phyloP scores from a whole-genome alignment of 495 filamentous ascomycete genomes.

The Thermochaetoides thermophila region DNA sequence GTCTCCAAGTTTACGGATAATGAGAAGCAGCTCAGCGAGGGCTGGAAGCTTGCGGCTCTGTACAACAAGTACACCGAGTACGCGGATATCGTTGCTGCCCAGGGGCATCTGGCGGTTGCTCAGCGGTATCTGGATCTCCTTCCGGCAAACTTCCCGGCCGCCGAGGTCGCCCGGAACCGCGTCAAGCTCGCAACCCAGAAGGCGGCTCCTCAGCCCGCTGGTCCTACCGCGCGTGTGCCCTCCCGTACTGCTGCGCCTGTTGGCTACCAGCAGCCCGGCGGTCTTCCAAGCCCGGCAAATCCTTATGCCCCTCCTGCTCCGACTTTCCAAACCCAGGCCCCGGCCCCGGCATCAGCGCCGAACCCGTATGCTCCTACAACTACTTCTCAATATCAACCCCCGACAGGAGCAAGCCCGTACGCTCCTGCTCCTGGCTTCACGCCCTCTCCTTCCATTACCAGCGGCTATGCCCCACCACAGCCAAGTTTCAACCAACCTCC shows the following conservation, averaged over 20 bases:
- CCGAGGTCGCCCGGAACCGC: conserved; percentile 73
- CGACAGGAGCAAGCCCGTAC: conserved; percentile 19
- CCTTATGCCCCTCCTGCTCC: conserved; percentile 21
- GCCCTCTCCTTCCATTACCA: conserved; percentile 15
- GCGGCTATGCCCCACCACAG: conserved; percentile 22
- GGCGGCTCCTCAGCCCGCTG: conserved; percentile 22
- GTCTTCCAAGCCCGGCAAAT: conserved; percentile 23
- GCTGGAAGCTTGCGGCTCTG: conserved; percentile 77
- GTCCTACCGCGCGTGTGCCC: conserved; percentile 16
- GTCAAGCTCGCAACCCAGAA: conserved; percentile 77
- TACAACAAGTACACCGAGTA: conserved; percentile 97
- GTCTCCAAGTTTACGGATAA: conserved; percentile 81
- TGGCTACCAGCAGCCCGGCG: conserved; percentile 24
- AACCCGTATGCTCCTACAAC: conserved; percentile 50
- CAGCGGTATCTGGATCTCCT: conserved; percentile 86
- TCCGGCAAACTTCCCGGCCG: conserved; percentile 71
- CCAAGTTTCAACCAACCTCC: conserved; percentile 9
- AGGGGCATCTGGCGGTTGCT: conserved; percentile 73
- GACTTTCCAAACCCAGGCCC: conserved; percentile 2
- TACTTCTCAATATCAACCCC: conserved; percentile 19
- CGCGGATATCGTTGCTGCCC: conserved; percentile 82
- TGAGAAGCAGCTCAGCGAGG: conserved; percentile 50
- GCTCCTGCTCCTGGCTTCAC: conserved; percentile 20
- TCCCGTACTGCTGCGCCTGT: conserved; percentile 14
- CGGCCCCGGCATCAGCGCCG: conserved; percentile 25